Evolutionary conservation across 345 rosid genomes (phyloP).

Genomic region (Adansonia digitata): DNA sequence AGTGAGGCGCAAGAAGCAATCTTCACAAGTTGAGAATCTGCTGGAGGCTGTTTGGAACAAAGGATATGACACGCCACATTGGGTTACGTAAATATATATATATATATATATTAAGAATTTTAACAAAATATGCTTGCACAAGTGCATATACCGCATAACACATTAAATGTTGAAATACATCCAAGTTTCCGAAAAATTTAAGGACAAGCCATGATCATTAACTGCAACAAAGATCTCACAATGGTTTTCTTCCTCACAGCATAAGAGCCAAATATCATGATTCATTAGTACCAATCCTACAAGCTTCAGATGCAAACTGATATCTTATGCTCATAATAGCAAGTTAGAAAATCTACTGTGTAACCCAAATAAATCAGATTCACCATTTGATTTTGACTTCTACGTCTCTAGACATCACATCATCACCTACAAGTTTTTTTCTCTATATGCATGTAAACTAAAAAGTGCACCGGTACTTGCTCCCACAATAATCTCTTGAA

Average conservation of each 20-base stretch:
- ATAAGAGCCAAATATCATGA: neutral
- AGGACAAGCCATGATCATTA: neutral
- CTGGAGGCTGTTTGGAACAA: slow-evolving; percentile 46
- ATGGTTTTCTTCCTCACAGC: neutral
- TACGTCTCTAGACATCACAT: neutral
- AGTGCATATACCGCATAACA: neutral
- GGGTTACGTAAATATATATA: no score
- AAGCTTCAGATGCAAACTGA: neutral
- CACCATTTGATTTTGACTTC: neutral
- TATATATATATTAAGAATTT: neutral
- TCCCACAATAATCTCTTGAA: neutral
- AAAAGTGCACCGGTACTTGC: neutral
- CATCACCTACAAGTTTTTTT: neutral
- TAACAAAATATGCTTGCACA: neutral
- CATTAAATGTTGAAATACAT: neutral
- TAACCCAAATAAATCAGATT: neutral
- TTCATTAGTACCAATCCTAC: neutral
- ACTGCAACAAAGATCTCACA: neutral
- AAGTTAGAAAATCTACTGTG: neutral
- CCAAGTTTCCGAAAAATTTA: neutral
- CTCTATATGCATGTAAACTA: neutral
- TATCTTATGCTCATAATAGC: neutral
- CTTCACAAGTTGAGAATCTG: slow-evolving; percentile 63
- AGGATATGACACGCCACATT: slow-evolving; percentile 3
- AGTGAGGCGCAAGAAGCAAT: slow-evolving; percentile 71